Conservation (phyloP, 345 rosid genomes). For the Eucalyptus viminalis region DNA sequence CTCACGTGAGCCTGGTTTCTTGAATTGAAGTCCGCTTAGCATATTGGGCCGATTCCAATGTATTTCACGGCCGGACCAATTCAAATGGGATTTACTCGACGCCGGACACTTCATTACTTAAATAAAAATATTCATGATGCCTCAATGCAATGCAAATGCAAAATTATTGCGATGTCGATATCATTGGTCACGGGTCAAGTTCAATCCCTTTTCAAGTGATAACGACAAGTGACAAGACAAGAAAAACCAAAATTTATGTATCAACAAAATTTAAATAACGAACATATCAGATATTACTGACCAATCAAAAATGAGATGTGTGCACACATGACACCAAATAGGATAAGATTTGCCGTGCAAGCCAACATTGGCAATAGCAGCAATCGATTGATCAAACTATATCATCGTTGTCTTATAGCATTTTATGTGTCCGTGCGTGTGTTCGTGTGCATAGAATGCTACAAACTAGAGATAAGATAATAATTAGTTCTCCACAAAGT, state of each 20-base stretch:
- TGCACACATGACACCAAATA: fast-evolving
- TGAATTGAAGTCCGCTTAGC: neutral
- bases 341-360: no score
- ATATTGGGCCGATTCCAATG: neutral
- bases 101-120: neutral
- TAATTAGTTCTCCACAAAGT: neutral
- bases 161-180: neutral
- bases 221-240: neutral
- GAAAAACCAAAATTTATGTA: neutral
- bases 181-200: neutral
- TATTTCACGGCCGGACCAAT: neutral
- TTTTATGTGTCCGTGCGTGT: neutral
- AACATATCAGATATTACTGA: fast-evolving
- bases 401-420: neutral
- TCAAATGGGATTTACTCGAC: neutral
- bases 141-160: neutral
- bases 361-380: fast-evolving
- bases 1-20: neutral
- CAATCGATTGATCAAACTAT: neutral
- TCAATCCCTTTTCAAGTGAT: neutral
- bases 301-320: neutral
- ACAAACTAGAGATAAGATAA: neutral
- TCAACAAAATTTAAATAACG: neutral
- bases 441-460: neutral
- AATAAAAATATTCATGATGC: neutral